A percentile compares a stretch with the other conserved stretches of the same genome.
Conservation (phyloP, 495 filamentous ascomycete genomes). For the Aspergillus nidulans region DNA sequence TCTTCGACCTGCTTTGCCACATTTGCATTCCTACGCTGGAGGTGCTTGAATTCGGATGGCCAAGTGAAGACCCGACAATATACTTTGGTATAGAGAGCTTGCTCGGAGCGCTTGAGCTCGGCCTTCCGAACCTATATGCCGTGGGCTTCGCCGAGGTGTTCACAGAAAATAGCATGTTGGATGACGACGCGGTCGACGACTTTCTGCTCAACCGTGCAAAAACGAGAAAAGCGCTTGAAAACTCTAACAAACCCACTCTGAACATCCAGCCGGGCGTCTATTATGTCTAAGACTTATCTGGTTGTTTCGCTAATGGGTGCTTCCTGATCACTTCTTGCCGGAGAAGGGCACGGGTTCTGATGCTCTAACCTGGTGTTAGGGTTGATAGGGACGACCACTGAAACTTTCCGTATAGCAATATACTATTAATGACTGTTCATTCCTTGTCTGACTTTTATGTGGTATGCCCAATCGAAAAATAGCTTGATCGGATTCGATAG, state of each 20-base stretch:
- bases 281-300: slow-evolving; percentile 7
- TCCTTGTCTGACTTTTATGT: too few species aligned
- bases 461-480: too few species aligned
- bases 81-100: slow-evolving; percentile 19
- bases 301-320: neutral
- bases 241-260: neutral
- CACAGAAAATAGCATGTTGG: slow-evolving; percentile 14
- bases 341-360: neutral
- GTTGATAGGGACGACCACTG: too few species aligned
- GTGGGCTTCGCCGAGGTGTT: slow-evolving; percentile 21
- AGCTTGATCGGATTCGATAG: neutral
- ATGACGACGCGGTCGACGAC: slow-evolving; percentile 26
- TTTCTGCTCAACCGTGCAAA: slow-evolving; percentile 16
- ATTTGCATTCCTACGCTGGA: slow-evolving; percentile 16
- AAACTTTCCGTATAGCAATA: too few species aligned
- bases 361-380: neutral
- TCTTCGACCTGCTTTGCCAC: slow-evolving; percentile 26
- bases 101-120: slow-evolving; percentile 18
- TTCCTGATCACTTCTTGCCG: too few species aligned
- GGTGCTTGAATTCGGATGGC: slow-evolving; percentile 23
- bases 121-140: slow-evolving; percentile 21
- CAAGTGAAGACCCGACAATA: slow-evolving; percentile 14
- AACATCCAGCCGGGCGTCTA: slow-evolving; percentile 15
- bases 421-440: too few species aligned
- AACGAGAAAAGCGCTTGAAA: neutral